Evolutionary conservation across 1,139 yeast genomes (phyloP).

Genomic region (Barnettozyma hawaiiensis): DNA sequence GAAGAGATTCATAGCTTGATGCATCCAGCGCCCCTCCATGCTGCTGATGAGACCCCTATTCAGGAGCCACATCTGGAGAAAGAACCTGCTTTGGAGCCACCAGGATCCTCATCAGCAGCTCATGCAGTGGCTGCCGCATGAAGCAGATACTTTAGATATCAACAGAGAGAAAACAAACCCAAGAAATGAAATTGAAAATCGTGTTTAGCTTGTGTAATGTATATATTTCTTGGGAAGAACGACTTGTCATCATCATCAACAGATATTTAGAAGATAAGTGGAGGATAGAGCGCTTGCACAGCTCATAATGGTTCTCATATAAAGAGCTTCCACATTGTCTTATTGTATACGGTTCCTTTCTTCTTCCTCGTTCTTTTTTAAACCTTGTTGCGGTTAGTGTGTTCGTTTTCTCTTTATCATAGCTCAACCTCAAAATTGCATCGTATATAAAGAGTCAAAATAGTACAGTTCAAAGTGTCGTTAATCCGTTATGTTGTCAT

Average conservation of each 20-base stretch:
- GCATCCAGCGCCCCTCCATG: not conserved
- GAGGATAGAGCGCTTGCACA: too few species aligned
- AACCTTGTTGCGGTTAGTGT: too few species aligned
- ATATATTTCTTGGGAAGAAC: too few species aligned
- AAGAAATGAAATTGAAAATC: too few species aligned
- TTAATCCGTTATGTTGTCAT: not conserved
- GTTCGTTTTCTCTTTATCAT: not conserved
- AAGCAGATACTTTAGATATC: too few species aligned
- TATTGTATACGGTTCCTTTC: too few species aligned
- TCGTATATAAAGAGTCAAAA: not conserved
- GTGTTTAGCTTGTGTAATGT: too few species aligned
- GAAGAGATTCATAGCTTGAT: constrained; percentile 6
- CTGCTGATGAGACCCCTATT: not conserved
- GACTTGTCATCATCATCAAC: too few species aligned
- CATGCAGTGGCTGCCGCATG: constrained; percentile 1
- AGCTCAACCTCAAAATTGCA: not conserved
- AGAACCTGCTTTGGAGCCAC: not conserved
- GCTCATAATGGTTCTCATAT: too few species aligned
- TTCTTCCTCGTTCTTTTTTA: not conserved
- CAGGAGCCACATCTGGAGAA: not conserved
- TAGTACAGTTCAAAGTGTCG: not conserved
- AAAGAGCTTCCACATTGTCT: too few species aligned
- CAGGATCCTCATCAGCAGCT: constrained; percentile 6
- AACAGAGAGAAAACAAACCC: too few species aligned
- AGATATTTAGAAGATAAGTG: too few species aligned